Base-by-base conservation (phyloP, 31 red algal genomes). In the Asparagopsis taxiformis region DNA sequence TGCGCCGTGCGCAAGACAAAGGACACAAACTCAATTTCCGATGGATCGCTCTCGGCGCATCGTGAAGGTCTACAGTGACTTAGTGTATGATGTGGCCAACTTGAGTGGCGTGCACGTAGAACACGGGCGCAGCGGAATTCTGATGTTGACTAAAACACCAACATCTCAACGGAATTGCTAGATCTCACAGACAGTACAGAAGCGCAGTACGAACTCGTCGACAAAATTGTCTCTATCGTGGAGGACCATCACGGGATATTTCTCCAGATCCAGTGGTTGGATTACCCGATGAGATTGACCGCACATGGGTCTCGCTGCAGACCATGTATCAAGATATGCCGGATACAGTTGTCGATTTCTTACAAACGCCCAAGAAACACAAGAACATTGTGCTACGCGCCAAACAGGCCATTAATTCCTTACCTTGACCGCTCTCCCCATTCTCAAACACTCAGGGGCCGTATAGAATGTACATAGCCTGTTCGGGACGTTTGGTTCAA, bases 1-100 rank as follows among this genome's bases (percentile, higher is more conserved):
- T 70, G 2, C 63, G 76, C 0, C 41, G 51, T n/a, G 63, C 63
- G 28, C 63, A 81, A 41, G 52, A 81, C 49, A 53, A 70, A 13
- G 43, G 63, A 29, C 43, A 81, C 63, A 81, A 81, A 50, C 63
- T 69, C 6, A 20, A 36, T 2, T 81, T 70, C 48, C 24, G 46
- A 17, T 81, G 62, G 76, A 7, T 69, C 9, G 23, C 0, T 17
- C 64, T 51, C 19, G 76, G 17, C 63, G 51, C 23, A 56, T 81
- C 31, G 41, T 57, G 5, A 51, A 31, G 13, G 63, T 59, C 10
- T 11, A 22, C 22, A 59, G 55, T n/a, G n/a, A n/a, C n/a, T n/a
- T n/a, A n/a, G n/a, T n/a, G n/a, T n/a, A n/a, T n/a, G n/a, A n/a
- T n/a, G n/a, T n/a, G n/a, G n/a, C n/a, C n/a, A n/a, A n/a, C n/a